Conservation (phyloP, 176 grass and related monocot species). For the Raddia guianensis region DNA sequence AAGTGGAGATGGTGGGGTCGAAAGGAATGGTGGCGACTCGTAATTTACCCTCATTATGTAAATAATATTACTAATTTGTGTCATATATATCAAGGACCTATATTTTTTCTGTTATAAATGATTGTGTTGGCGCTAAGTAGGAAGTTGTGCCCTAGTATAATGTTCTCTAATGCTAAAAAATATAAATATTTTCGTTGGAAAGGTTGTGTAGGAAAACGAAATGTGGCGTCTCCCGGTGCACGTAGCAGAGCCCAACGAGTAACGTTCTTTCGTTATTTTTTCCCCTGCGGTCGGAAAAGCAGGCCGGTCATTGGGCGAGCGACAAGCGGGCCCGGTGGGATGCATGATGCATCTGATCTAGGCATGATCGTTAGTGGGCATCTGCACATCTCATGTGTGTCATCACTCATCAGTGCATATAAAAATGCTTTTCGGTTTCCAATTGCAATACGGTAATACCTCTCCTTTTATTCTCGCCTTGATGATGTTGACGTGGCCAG, state of each 20-base stretch:
- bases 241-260: slow-evolving; percentile 3
- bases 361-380: slow-evolving; percentile 43
- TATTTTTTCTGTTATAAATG: not conserved
- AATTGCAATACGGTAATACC: not conserved
- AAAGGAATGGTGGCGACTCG: no score
- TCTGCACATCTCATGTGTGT: slow-evolving; percentile 32
- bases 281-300: slow-evolving; percentile 8
- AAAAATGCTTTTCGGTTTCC: slow-evolving; percentile 33
- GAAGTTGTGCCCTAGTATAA: not conserved
- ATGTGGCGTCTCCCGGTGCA: not conserved
- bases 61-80: no score
- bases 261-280: not conserved
- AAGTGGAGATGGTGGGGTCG: no score
- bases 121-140: not conserved
- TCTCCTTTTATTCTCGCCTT: not conserved
- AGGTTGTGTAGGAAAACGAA: not conserved
- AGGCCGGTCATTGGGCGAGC: slow-evolving; percentile 21
- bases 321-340: not conserved
- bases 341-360: slow-evolving; percentile 40
- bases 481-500: not conserved
- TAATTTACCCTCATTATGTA: no score
- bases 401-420: slow-evolving; percentile 15
- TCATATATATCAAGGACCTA: no score
- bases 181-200: not conserved
- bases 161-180: not conserved